A percentile compares a stretch with the other conserved stretches of the same genome.
Conservation (phyloP, 352 stramenopile species). For the Salisapilia sapeloensis region DNA sequence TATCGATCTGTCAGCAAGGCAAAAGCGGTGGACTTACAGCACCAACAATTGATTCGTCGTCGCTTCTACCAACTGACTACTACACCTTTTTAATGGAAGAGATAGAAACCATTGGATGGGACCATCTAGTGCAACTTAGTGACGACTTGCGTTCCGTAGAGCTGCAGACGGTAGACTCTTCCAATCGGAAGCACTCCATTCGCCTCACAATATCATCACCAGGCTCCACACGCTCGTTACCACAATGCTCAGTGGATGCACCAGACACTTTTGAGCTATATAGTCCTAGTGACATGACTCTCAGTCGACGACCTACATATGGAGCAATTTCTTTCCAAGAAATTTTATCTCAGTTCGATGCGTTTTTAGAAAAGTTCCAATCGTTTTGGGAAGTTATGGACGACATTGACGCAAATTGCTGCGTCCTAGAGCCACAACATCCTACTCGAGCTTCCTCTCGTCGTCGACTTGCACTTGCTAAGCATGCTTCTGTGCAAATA, state of each 20-base stretch:
- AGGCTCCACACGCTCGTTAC: constrained; percentile 14
- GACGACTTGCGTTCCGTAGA: constrained; percentile 40
- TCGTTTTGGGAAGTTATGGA: constrained; percentile 68
- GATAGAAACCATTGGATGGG: constrained; percentile 44
- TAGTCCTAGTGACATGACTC: constrained; percentile 9
- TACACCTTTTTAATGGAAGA: constrained; percentile 46
- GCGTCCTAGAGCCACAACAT: constrained; percentile 58
- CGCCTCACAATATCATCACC: constrained; percentile 17
- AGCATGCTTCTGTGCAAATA: constrained; percentile 57
- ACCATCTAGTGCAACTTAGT: constrained; percentile 22
- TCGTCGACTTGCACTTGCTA: constrained; percentile 40
- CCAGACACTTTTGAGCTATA: constrained; percentile 24
- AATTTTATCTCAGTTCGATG: constrained; percentile 27
- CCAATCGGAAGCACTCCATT: constrained; percentile 21
- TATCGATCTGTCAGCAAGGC: constrained; percentile 17
- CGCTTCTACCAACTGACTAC: constrained; percentile 26
- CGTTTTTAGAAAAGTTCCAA: constrained; percentile 42
- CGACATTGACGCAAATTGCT: constrained; percentile 47
- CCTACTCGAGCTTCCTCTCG: constrained; percentile 42
- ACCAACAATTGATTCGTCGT: neutral
- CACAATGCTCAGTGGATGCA: constrained; percentile 27
- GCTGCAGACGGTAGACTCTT: constrained; percentile 20
- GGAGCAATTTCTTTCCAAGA: constrained; percentile 3
- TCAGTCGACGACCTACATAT: constrained; percentile 1
- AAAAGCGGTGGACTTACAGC: neutral